phyloP scores from a whole-genome alignment of 2,329 filamentous ascomycete genomes.

The Fusarium sp. region DNA sequence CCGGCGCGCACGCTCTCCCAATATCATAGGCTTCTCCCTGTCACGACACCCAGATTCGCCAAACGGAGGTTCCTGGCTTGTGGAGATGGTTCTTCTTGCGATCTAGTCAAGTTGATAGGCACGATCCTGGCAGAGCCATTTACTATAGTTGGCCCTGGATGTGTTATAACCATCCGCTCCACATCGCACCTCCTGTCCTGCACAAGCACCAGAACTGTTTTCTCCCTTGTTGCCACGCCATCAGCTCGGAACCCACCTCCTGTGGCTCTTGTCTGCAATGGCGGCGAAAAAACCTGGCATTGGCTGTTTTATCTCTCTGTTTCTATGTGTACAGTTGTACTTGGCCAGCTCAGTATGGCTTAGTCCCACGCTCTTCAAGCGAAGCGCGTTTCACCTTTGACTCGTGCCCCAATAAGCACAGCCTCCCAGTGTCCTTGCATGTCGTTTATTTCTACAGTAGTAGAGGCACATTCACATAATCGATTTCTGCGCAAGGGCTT shows the following conservation, averaged over 20 bases:
- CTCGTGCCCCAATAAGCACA: conserved; percentile 43
- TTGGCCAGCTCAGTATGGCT: conserved; percentile 42
- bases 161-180: conserved; percentile 46
- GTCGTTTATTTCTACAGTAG: conserved; percentile 33
- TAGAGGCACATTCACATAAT: conserved; percentile 31
- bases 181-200: conserved; percentile 40
- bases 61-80: conserved; percentile 43
- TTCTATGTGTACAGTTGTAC: conserved; percentile 21
- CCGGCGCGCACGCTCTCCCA: conserved; percentile 34
- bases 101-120: conserved; percentile 42
- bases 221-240: conserved; percentile 44
- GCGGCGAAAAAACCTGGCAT: conserved; percentile 34
- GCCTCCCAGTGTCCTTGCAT: conserved; percentile 33
- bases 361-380: conserved; percentile 42
- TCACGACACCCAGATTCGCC: conserved; percentile 37
- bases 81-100: conserved; percentile 44
- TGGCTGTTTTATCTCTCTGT: conserved; percentile 30
- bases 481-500: conserved; percentile 36
- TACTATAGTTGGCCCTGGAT: conserved; percentile 48
- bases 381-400: conserved; percentile 45
- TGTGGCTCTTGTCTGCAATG: conserved; percentile 31
- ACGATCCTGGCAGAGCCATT: conserved; percentile 43
- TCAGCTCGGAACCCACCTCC: conserved; percentile 36
- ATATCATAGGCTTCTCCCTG: conserved; percentile 40
- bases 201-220: conserved; percentile 42